Base-by-base conservation (phyloP, 2,329 filamentous ascomycete species). In the Fusarium agapanthi region DNA sequence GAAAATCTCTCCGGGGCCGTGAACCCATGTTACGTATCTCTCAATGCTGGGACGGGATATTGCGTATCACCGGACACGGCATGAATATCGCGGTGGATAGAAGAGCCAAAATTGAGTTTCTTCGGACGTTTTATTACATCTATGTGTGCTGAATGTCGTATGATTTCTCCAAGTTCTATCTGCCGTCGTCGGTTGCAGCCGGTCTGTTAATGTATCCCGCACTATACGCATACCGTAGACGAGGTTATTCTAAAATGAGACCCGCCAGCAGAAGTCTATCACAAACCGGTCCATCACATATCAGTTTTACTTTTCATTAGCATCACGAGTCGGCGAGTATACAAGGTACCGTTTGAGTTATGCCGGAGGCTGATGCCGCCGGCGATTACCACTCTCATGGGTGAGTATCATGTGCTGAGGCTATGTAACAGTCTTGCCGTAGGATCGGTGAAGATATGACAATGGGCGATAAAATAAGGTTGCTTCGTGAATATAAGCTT, bases 1-100 rank as follows among this genome's bases (percentile, higher is more conserved):
- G 24, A 26, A 26, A 20, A 30, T 30, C 8, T 11, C 14, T 47
- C 24, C 13, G 8, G 26, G 7, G 20, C 12, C 6, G 2, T 22
- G 43, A 22, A 9, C 18, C 13, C 8, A 1, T 22, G 18, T 9
- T 22, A 6, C 6, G 9, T 20, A 6, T 2, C 6, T 28, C 26
- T 22, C 11, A 1, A 9, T 6, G 13, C 44, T 22, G 3, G 4
- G 20, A 5, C 7, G 8, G 6, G 8, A 8, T 3, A 3, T 24
- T 43, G 9, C 10, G n/a, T 43, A 8, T 13, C 5, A 5, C 5
- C 18, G 18, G 44, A 30, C 13, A 45, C 12, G 43, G 24, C 16
- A 20, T 13, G 26, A 26, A 20, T 20, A 16, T 14, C 12, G 16
- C 18, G 4, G 26, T 30, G 44, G 13, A n/a, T 30, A 5, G 11